Base-by-base conservation (phyloP, 306 rosid genomes). In the Adenanthera pavonina region DNA sequence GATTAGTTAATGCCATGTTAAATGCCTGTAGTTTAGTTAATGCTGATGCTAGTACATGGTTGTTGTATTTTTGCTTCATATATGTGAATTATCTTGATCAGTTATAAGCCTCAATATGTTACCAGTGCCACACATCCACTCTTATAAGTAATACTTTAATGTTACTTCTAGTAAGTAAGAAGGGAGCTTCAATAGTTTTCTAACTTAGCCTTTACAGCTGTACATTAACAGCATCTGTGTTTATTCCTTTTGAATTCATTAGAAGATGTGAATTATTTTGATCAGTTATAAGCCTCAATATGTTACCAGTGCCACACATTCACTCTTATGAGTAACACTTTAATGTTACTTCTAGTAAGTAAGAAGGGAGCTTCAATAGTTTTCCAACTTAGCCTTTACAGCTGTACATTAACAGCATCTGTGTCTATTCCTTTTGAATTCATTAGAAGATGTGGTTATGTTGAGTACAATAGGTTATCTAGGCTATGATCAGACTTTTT, bases 401-500 rank as follows among this genome's bases (percentile, higher is more conserved):
- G 60, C 47, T 70, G 68, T 78, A 54, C 54, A 59, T 43, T 59
- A 54, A 5, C 62, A 9, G 65, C 12, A 43, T 57, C 64, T 79
- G 30, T 25, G 6, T 80, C 57, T 52, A 47, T 19, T 30, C 25
- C 79, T 80, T 25, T 65, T 60, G 10, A 41, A 11, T 65, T 74
- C 59, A 43, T 69, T 11, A 19, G 72, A 43, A 57, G 40, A 46
- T n/a, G 12, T 59, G 77, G 8, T 69, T 1, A 30, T 25, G 19
- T 69, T 41, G 15, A 44, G 36, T 59, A 30, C 34, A 41, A 41
- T 17, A 41, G 48, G 34, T 47, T 70, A 78, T 72, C 79, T 61
- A 54, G 80, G 52, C 11, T 6, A 44, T 56, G 8, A 66, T 46
- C 57, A 52, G 80, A 12, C 73, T 75, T 54, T 44, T 81, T 67